These are phyloP conservation scores for Cyclostephanos tholiformis DNA, from an alignment of 108 stramenopile genomes.

Conservation along the genomic window DNA sequence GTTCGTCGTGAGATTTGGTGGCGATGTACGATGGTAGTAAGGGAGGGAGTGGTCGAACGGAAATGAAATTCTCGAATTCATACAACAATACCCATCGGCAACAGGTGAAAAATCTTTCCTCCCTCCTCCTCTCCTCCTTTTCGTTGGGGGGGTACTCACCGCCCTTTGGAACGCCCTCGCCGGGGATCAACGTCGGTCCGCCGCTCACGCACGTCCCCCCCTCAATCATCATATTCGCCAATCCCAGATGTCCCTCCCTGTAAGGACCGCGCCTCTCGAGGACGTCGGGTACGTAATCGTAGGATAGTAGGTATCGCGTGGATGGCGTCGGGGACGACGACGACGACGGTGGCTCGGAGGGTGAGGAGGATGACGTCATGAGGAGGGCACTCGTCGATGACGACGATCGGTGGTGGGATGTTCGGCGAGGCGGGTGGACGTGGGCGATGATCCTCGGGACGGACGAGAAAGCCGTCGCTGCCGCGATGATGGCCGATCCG, in stretches of 20 bases:
- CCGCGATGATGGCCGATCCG: too few relatives aligned
- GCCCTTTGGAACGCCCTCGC: conserved; percentile 63
- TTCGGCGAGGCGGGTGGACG: too few relatives aligned
- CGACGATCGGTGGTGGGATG: too few relatives aligned
- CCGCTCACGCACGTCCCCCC: conserved; percentile 69
- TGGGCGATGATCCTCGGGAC: too few relatives aligned
- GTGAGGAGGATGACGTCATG: not conserved
- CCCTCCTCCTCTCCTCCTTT: too few relatives aligned
- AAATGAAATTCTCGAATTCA: not conserved
- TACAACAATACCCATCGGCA: too few relatives aligned
- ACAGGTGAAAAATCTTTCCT: too few relatives aligned
- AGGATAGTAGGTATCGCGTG: conserved; percentile 53
- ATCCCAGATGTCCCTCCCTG: conserved; percentile 74
- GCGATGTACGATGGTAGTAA: too few relatives aligned
- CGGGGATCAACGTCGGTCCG: conserved; percentile 62
- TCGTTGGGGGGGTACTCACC: conserved; percentile 7
- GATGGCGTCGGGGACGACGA: too few relatives aligned
- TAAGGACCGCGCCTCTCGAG: conserved; percentile 83
- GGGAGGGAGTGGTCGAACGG: not conserved
- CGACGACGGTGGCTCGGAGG: not conserved
- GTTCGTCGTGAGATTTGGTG: not conserved
- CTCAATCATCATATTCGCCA: conserved; percentile 71
- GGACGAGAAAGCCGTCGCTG: too few relatives aligned
- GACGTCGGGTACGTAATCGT: conserved; percentile 86
- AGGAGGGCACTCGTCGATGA: not conserved